Percentiles rank a stretch among this genome's conserved stretches.
phyloP scores from a whole-genome alignment of 768 basidiomycete species.

The Pholiota molesta region DNA sequence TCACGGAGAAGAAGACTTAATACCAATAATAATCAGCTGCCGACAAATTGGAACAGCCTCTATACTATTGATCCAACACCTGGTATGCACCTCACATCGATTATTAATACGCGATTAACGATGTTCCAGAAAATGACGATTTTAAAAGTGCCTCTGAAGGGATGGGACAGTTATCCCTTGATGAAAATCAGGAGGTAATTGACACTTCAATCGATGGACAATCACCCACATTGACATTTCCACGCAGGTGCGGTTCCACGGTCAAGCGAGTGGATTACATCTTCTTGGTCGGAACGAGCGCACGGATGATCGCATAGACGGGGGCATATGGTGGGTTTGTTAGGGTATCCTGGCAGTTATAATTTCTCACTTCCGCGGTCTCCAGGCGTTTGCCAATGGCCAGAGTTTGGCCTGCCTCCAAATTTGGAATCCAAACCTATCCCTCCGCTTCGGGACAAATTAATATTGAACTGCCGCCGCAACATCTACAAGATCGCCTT shows the following conservation, averaged over 20 bases:
- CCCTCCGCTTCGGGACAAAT: constrained; percentile 51
- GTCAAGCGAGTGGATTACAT: constrained; percentile 75
- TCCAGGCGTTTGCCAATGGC: constrained; percentile 74
- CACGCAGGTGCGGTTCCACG: constrained; percentile 79
- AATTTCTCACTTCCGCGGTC: constrained; percentile 18
- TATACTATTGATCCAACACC: constrained; percentile 54
- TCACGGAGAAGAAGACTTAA: constrained; percentile 54
- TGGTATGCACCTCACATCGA: constrained; percentile 18
- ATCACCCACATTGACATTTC: background rate
- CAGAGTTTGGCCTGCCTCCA: constrained; percentile 69
- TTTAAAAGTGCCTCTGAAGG: constrained; percentile 53
- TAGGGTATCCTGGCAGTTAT: constrained; percentile 4
- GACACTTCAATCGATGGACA: background rate
- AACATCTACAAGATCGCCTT: constrained; percentile 65
- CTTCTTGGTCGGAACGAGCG: constrained; percentile 69
- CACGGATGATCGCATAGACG: constrained; percentile 67
- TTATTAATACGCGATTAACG: constrained; percentile 1
- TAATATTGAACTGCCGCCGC: constrained; percentile 58
- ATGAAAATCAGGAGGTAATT: constrained; percentile 73
- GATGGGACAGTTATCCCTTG: constrained; percentile 72
- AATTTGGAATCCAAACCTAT: constrained; percentile 37
- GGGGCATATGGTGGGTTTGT: constrained; percentile 62
- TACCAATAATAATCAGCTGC: constrained; percentile 25
- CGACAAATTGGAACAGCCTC: constrained; percentile 59
- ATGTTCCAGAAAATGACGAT: constrained; percentile 38